Conservation (phyloP, 495 filamentous ascomycete genomes). For the Penicillium diatomitis region DNA sequence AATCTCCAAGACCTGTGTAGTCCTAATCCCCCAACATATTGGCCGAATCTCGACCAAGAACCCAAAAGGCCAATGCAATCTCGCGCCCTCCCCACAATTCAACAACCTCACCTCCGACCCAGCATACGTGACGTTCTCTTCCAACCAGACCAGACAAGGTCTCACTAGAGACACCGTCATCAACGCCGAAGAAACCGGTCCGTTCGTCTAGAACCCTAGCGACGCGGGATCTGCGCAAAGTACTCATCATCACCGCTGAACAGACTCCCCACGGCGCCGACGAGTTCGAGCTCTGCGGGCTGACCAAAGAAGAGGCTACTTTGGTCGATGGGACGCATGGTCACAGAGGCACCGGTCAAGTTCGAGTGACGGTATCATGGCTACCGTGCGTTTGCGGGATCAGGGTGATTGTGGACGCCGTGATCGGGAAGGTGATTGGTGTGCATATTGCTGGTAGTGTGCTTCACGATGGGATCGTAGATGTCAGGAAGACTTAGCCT, state of each 20-base stretch:
- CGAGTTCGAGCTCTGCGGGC: slow-evolving; percentile 40
- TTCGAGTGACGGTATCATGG: slow-evolving; percentile 48
- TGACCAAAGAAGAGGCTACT: slow-evolving; percentile 36
- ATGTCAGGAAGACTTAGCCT: slow-evolving; percentile 44
- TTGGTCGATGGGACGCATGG: slow-evolving; percentile 38
- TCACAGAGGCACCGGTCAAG: slow-evolving; percentile 41
- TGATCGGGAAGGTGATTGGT: slow-evolving; percentile 47
- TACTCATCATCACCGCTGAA: slow-evolving; percentile 42
- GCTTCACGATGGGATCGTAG: slow-evolving; percentile 40
- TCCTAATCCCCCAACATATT: slow-evolving; percentile 35
- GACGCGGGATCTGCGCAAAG: slow-evolving; percentile 42
- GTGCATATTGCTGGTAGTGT: slow-evolving; percentile 46
- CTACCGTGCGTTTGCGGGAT: slow-evolving; percentile 42
- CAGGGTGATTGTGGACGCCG: slow-evolving; percentile 44
- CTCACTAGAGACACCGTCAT: slow-evolving; percentile 43
- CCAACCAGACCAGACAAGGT: slow-evolving; percentile 37
- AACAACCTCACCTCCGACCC: slow-evolving; percentile 54
- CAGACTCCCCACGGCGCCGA: slow-evolving; percentile 36
- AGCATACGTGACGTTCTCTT: slow-evolving; percentile 47
- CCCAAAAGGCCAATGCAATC: slow-evolving; percentile 29
- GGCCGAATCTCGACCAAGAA: slow-evolving; percentile 38
- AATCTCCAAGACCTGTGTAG: slow-evolving; percentile 5
- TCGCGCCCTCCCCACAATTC: slow-evolving; percentile 51
- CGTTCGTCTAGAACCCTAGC: slow-evolving; percentile 50
- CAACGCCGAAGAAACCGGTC: slow-evolving; percentile 44